These are phyloP conservation scores for Diaporthe velutina DNA, from an alignment of 2,329 filamentous ascomycete species.

Conservation along the genomic window DNA sequence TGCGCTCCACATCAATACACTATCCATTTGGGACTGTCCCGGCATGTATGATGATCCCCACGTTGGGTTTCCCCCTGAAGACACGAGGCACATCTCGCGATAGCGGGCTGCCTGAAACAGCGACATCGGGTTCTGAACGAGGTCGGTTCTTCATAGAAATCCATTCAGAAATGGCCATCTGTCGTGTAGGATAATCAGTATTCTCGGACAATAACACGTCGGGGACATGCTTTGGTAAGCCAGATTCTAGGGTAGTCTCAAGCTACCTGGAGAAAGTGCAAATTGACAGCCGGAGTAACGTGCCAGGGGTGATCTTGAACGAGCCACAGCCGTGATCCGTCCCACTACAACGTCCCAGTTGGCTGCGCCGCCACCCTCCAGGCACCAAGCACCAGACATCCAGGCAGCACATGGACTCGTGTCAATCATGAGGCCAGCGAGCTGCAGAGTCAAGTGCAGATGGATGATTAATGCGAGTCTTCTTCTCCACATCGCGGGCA, in stretches of 20 bases:
- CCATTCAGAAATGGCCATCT: neutral
- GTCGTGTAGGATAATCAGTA: neutral
- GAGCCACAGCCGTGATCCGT: neutral
- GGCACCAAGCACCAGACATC: neutral
- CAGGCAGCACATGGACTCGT: neutral
- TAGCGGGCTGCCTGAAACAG: neutral
- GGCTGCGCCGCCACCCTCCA: neutral
- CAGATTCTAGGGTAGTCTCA: no score
- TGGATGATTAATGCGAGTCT: fast-evolving
- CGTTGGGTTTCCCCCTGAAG: neutral
- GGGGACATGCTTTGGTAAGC: neutral
- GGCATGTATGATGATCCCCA: neutral
- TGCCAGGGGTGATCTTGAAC: neutral
- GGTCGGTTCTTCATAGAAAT: neutral
- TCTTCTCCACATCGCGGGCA: conserved; percentile 70
- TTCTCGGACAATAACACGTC: neutral
- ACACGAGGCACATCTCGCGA: neutral
- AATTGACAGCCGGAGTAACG: neutral
- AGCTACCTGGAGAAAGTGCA: neutral
- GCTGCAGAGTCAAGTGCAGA: neutral
- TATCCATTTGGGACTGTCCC: neutral
- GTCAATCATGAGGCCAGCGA: neutral
- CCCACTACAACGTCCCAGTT: neutral
- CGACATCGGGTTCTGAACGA: neutral
- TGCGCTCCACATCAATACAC: neutral